Evolutionary conservation across 2,329 filamentous ascomycete species (phyloP), one percentile per base, ranked within the genome.

Genomic region (Xylaria sp.): DNA sequence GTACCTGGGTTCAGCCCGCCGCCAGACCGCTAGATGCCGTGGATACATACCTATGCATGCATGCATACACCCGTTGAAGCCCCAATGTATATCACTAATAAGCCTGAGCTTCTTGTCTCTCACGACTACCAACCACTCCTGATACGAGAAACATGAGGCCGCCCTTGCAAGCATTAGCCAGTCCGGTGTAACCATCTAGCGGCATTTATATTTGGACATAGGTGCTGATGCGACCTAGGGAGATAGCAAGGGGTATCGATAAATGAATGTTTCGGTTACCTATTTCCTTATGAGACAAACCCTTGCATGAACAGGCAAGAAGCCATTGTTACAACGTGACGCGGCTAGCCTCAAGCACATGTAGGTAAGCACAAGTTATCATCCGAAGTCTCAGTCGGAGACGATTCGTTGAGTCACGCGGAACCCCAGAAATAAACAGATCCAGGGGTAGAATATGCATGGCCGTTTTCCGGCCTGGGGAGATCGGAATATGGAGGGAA

Each of bases 261-360:
- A 53, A 43, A 39, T 45, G 52, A 45, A 57, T 61, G 57, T 65
- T 65, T 55, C 50, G 60, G 30, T 5, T 52, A 65, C 41, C 4
- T 46, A 15, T 28, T 32, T 57, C 43, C 34, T 32, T 8, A 45
- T 25, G 56, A 13, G 53, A 30, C 50, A 36, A 58, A 39, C 61
- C 61, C 66, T 65, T 68, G 61, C 66, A 65, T 68, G 52, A 65
- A 25, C 41, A 8, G 23, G 28, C 61, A 50, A 61, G 61, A 28
- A 41, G 12, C 4, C 5, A 56, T 52, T 10, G 10, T 34, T 13
- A 18, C 23, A 50, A 28, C 25, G 57, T 57, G 50, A 58, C 57
- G 34, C 61, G 41, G 34, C 65, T 10, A 9, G 32, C 32, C 32
- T 34, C 45, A 25, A 9, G 12, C 39, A 15, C 9, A 45, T 20